Percentiles rank a stretch among this genome's conserved stretches.
These are phyloP conservation scores for Yarrowia bubula DNA, from an alignment of 805 yeast genomes.

Conservation along the genomic window DNA sequence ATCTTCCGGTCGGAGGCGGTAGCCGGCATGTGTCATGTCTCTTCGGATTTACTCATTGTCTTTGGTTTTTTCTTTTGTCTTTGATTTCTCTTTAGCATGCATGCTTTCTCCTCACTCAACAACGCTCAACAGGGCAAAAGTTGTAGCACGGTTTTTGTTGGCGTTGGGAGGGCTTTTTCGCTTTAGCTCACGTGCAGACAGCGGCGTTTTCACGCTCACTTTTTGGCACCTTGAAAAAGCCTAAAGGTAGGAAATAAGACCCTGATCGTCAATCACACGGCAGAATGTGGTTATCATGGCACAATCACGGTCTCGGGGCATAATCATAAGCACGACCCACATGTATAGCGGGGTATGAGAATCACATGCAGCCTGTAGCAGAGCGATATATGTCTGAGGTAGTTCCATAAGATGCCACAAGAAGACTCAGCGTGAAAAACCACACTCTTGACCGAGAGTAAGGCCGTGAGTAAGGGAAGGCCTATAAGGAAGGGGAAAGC, in stretches of 20 bases:
- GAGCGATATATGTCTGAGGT: background rate
- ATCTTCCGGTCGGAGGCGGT: background rate
- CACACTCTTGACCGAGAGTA: too few relatives aligned
- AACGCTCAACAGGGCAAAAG: background rate
- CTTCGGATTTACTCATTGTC: background rate
- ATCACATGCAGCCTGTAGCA: background rate
- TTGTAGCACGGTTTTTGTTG: background rate
- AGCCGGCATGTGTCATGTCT: background rate
- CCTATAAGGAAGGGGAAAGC: too few relatives aligned
- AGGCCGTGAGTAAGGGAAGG: too few relatives aligned
- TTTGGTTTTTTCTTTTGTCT: background rate
- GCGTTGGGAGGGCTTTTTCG: background rate
- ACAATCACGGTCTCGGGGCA: conserved; percentile 2
- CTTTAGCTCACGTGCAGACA: conserved; percentile 4
- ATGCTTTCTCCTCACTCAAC: background rate
- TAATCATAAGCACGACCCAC: background rate
- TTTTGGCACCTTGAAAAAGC: background rate
- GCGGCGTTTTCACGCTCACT: background rate
- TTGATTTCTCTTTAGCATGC: background rate
- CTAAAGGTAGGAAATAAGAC: background rate
- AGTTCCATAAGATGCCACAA: too few relatives aligned
- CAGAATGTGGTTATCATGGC: background rate
- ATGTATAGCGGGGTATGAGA: background rate
- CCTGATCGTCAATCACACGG: conserved; percentile 16
- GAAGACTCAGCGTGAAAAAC: too few relatives aligned